Evolutionary conservation across 495 filamentous ascomycete species (phyloP).

Genomic region (Penicillium mononematosum): DNA sequence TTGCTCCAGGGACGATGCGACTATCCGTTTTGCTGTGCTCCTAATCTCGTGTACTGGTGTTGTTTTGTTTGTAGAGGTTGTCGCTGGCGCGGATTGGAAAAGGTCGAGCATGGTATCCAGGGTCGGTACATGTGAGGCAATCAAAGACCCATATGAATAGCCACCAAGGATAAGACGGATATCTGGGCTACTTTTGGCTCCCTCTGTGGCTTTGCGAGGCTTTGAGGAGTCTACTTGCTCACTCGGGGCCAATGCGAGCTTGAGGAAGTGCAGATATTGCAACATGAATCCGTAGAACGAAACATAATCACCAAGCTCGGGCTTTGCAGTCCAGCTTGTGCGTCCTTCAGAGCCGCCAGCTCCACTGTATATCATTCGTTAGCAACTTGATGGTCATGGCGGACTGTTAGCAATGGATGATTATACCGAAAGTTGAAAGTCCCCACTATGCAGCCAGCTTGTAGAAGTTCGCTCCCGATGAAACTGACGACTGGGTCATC

Average conservation of each 20-base stretch:
- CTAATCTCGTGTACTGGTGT: slow-evolving; percentile 64
- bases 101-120: slow-evolving; percentile 55
- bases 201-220: background rate
- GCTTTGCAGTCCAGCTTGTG: slow-evolving; percentile 81
- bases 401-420: background rate
- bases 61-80: background rate
- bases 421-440: slow-evolving; percentile 91
- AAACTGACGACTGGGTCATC: slow-evolving; percentile 75
- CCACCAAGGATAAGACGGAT: slow-evolving; percentile 64
- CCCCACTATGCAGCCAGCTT: slow-evolving; percentile 68
- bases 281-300: slow-evolving; percentile 76
- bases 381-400: background rate
- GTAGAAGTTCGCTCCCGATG: slow-evolving; percentile 60
- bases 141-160: slow-evolving; percentile 89
- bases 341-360: slow-evolving; percentile 69
- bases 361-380: slow-evolving; percentile 54
- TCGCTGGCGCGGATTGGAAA: slow-evolving; percentile 39
- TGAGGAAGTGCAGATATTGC: slow-evolving; percentile 59
- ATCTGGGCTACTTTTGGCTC: background rate
- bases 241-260: slow-evolving; percentile 1
- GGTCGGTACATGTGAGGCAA: slow-evolving; percentile 69
- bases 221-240: background rate
- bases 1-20: slow-evolving; percentile 31
- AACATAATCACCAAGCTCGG: slow-evolving; percentile 77
- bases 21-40: slow-evolving; percentile 61